Evolutionary conservation across 1,284 basidiomycete species (phyloP), one percentile per base, ranked within the genome.

Genomic region (Cryptococcus sp.): DNA sequence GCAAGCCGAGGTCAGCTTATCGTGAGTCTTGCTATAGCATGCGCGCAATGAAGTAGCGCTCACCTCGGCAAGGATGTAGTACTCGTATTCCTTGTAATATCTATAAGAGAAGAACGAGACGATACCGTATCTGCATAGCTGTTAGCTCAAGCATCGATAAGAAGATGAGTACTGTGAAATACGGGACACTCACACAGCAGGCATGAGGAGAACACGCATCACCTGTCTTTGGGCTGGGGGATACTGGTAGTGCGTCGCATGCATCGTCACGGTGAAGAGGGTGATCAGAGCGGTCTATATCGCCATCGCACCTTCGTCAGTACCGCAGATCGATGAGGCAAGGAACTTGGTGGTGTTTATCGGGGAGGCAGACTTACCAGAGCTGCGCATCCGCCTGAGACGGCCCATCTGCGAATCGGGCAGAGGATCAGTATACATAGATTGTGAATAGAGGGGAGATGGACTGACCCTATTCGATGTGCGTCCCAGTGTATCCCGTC

Each of bases 51-150:
- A 5, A 41, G 22, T 80, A 85, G 65, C 71, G 87, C 87, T 83
- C 57, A 85, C 81, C 81, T 89, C 84, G 49, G 86, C 81, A 41
- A 93, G 83, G 29, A 85, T 85, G 72, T 90, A 93, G 74, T 93
- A 79, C 40, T 74, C 75, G 51, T 66, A 64, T 37, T 59, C 54
- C 19, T 50, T 83, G 81, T 91, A 93, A 79, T 80, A 93, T 5
- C 91, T 84, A 69, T 91, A 94, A 22, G 89, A 90, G 69, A 91
- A 85, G 82, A 93, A 93, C 1, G 89, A 91, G 57, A 93, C 85
- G 69, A 93, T 79, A n/a, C 87, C 87, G 75, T 89, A 92, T 49
- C 64, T 66, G 54, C 20, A 34, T 34, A 34, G 8, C 29, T 34
- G 29, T 34, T 13, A 34, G 29, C 29, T 34, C 8, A 2, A 2